Conservation (phyloP, 2,329 filamentous ascomycete genomes). For the Aspergillus sp. region DNA sequence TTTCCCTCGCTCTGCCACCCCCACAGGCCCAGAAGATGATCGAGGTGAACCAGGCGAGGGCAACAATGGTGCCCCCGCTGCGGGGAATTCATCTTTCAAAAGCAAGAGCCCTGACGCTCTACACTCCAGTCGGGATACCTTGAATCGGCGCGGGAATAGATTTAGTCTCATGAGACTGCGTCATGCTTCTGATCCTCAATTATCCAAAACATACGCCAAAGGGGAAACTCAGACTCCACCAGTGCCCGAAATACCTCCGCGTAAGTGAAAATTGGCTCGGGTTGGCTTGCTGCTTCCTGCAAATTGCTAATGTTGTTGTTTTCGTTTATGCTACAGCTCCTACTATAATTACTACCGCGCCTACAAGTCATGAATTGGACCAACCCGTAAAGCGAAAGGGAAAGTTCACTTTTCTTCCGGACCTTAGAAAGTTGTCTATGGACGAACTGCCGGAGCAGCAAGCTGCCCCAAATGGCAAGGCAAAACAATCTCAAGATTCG, state of each 20-base stretch:
- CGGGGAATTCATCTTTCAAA: slow-evolving; percentile 16
- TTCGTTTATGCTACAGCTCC: slow-evolving; percentile 44
- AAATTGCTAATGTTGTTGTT: slow-evolving; percentile 1
- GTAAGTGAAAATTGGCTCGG: slow-evolving; percentile 28
- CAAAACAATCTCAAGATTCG: slow-evolving; percentile 25
- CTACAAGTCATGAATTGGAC: slow-evolving; percentile 65
- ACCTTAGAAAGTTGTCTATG: slow-evolving; percentile 33
- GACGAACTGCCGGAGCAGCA: slow-evolving; percentile 27
- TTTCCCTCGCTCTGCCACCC: slow-evolving; percentile 26
- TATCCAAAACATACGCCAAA: slow-evolving; percentile 71
- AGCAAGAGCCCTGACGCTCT: slow-evolving; percentile 17
- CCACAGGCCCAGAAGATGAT: slow-evolving; percentile 19
- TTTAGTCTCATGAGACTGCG: slow-evolving; percentile 77
- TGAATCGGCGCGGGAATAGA: slow-evolving; percentile 42
- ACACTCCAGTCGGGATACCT: slow-evolving; percentile 20
- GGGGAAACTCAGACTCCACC: slow-evolving; percentile 55
- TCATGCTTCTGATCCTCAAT: slow-evolving; percentile 88
- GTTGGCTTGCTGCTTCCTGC: slow-evolving; percentile 1
- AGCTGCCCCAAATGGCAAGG: slow-evolving; percentile 14
- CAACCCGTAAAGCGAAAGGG: slow-evolving; percentile 41
- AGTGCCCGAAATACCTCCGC: slow-evolving; percentile 38
- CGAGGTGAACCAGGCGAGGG: slow-evolving; percentile 11
- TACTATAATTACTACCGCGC: slow-evolving; percentile 86
- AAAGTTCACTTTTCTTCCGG: slow-evolving; percentile 41
- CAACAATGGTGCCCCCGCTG: slow-evolving; percentile 12